These are phyloP conservation scores for Cytospora leucostoma DNA, from an alignment of 2,329 filamentous ascomycete genomes.

Conservation along the genomic window DNA sequence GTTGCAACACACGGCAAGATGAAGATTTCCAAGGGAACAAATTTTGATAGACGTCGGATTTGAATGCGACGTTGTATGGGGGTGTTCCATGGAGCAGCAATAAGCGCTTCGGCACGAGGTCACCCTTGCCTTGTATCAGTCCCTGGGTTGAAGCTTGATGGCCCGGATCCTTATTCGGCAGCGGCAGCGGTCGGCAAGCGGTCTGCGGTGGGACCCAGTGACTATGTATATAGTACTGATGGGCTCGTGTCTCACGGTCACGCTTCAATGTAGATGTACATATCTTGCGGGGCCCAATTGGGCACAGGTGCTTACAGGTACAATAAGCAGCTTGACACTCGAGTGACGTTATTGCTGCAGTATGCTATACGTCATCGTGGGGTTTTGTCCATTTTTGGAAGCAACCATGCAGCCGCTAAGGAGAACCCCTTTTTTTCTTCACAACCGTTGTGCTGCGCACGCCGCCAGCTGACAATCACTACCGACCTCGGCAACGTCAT, in stretches of 20 bases:
- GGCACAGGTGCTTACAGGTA: background rate
- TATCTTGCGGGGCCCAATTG: background rate
- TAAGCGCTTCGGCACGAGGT: slow-evolving; percentile 8
- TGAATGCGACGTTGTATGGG: background rate
- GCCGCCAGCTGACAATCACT: background rate
- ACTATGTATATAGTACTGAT: background rate
- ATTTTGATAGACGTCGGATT: background rate
- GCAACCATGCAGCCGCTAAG: background rate
- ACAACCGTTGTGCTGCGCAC: background rate
- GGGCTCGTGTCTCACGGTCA: background rate
- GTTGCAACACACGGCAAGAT: slow-evolving; percentile 7
- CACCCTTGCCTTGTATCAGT: background rate
- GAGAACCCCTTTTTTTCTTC: background rate
- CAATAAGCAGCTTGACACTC: background rate
- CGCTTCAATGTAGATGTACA: background rate
- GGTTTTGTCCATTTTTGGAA: background rate
- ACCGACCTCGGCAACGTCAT: too few species aligned
- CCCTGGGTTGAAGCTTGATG: background rate
- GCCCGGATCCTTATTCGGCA: background rate
- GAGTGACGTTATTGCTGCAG: background rate
- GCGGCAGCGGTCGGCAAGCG: background rate
- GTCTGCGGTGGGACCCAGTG: background rate
- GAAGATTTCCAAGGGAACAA: slow-evolving; percentile 1
- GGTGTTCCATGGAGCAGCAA: slow-evolving; percentile 10
- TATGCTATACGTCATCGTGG: background rate